Conservation (phyloP, 2,329 filamentous ascomycete genomes). For the Phialophora macrospora region DNA sequence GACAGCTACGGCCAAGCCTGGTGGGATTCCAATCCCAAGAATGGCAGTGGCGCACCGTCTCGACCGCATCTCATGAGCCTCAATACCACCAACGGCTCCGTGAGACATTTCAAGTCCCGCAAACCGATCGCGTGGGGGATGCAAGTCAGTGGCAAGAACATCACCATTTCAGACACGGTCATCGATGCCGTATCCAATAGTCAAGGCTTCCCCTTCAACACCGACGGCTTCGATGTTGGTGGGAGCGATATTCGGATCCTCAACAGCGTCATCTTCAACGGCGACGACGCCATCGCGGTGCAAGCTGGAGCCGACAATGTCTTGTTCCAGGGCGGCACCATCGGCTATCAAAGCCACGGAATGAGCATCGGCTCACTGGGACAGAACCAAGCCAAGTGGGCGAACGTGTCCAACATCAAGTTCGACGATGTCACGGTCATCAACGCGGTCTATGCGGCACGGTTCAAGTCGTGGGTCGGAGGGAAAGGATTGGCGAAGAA, state of each 20-base stretch:
- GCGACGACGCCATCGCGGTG: slow-evolving; percentile 53
- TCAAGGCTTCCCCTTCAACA: slow-evolving; percentile 52
- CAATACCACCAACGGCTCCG: slow-evolving; percentile 45
- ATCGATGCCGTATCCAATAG: slow-evolving; percentile 48
- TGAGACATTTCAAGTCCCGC: slow-evolving; percentile 50
- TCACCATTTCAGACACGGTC: slow-evolving; percentile 49
- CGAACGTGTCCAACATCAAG: slow-evolving; percentile 50
- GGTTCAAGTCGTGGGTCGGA: slow-evolving; percentile 54
- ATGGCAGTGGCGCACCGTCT: slow-evolving; percentile 47
- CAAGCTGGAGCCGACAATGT: slow-evolving; percentile 48
- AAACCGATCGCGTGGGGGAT: slow-evolving; percentile 55
- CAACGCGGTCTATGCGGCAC: slow-evolving; percentile 50
- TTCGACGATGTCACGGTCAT: slow-evolving; percentile 53
- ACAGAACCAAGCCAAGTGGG: slow-evolving; percentile 44
- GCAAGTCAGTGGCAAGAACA: slow-evolving; percentile 48
- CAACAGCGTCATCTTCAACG: slow-evolving; percentile 49
- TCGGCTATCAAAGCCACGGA: slow-evolving; percentile 53
- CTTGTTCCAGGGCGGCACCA: slow-evolving; percentile 47
- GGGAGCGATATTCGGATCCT: slow-evolving; percentile 42
- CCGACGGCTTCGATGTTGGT: slow-evolving; percentile 44
- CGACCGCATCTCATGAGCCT: slow-evolving; percentile 51
- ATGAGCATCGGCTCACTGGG: slow-evolving; percentile 54
- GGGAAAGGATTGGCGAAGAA: slow-evolving; percentile 52
- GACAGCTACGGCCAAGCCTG: slow-evolving; percentile 53
- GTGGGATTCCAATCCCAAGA: slow-evolving; percentile 52